These are phyloP conservation scores for Myrmaecium sp. DNA, from an alignment of 2,329 filamentous ascomycete species.

Conservation along the genomic window DNA sequence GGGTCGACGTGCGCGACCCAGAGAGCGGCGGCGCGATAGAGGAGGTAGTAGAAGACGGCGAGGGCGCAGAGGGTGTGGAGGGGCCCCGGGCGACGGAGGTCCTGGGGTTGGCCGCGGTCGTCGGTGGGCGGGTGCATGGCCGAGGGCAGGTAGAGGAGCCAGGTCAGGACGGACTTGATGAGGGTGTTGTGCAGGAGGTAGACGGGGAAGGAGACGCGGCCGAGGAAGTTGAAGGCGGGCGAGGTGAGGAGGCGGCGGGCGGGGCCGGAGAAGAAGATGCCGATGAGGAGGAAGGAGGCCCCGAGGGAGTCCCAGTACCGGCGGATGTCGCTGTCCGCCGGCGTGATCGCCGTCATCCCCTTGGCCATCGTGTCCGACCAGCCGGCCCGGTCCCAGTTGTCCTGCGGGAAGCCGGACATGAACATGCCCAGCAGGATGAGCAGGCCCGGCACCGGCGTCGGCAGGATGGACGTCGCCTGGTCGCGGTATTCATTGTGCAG, in stretches of 20 bases:
- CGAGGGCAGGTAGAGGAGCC: constrained; percentile 35
- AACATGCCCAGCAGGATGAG: constrained; percentile 37
- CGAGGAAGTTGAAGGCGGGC: constrained; percentile 42
- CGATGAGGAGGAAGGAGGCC: constrained; percentile 31
- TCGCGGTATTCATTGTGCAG: constrained; percentile 35
- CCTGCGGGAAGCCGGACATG: constrained; percentile 43
- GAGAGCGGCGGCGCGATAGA: constrained; percentile 16
- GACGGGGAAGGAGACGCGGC: constrained; percentile 46
- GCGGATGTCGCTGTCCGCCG: constrained; percentile 29
- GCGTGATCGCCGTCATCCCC: constrained; percentile 29
- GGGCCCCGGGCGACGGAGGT: constrained; percentile 16
- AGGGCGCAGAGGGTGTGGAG: constrained; percentile 18
- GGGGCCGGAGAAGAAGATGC: constrained; percentile 34
- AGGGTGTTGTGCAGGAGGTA: constrained; percentile 47
- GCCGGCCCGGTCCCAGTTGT: constrained; percentile 32
- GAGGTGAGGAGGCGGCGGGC: constrained; percentile 37
- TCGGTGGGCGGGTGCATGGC: constrained; percentile 20
- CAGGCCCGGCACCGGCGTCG: constrained; percentile 32
- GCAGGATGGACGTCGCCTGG: constrained; percentile 29
- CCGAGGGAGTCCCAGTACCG: constrained; percentile 34
- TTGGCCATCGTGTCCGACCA: constrained; percentile 35
- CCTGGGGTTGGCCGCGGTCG: constrained; percentile 18
- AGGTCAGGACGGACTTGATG: constrained; percentile 41
- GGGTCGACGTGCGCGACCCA: constrained; percentile 20
- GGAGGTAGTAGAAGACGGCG: constrained; percentile 17